A percentile compares a stretch with the other conserved stretches of the same genome.
Evolutionary conservation across 1,284 basidiomycete genomes (phyloP).

Genomic region (Sanguinoderma infundibulare): DNA sequence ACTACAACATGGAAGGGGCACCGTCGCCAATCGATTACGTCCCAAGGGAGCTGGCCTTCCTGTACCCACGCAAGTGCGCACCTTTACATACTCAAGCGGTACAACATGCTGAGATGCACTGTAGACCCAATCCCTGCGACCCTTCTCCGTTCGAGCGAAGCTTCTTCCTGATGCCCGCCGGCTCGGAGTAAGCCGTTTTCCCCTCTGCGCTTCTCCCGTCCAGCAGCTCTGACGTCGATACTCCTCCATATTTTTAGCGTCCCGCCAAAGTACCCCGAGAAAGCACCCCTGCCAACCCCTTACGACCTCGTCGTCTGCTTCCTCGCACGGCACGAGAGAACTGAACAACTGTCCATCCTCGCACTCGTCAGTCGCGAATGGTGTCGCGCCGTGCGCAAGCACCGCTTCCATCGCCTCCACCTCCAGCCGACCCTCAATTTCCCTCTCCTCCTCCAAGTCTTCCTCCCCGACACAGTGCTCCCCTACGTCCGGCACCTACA

Average conservation of each 20-base stretch:
- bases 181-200: slow-evolving; percentile 1
- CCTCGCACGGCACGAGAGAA: not conserved
- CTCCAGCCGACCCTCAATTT: not conserved
- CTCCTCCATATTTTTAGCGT: not conserved
- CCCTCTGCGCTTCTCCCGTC: no score
- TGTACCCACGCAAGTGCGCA: slow-evolving; percentile 6
- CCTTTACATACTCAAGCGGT: not conserved
- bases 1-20: not conserved
- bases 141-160: not conserved
- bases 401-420: slow-evolving; percentile 1
- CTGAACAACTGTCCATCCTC: not conserved
- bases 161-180: slow-evolving; percentile 3
- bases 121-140: not conserved
- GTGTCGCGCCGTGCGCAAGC: slow-evolving; percentile 7
- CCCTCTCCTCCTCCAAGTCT: not conserved
- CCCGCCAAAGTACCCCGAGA: slow-evolving; percentile 8
- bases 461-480: slow-evolving; percentile 4
- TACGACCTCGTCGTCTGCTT: not conserved
- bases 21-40: not conserved
- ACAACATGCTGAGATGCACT: not conserved
- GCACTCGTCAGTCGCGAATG: slow-evolving; percentile 4
- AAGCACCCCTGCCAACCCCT: not conserved
- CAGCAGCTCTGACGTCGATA: not conserved
- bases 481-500: slow-evolving; percentile 8
- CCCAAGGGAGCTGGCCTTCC: not conserved